Evolutionary conservation across 306 rosid species (phyloP).

Genomic region (Gillenia trifoliata): DNA sequence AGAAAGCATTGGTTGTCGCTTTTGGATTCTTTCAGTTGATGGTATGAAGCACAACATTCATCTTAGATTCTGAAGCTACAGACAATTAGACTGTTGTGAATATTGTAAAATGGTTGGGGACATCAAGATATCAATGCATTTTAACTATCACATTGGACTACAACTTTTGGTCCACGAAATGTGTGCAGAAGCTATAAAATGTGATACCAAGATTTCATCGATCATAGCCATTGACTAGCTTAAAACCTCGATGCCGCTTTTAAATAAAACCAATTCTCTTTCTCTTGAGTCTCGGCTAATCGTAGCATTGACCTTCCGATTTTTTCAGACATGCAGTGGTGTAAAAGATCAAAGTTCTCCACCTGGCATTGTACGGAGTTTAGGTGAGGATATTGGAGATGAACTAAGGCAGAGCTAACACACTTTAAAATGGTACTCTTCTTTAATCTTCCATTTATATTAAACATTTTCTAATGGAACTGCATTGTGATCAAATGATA

Average conservation of each 20-base stretch:
- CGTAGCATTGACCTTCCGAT: background rate
- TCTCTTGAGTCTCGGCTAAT: background rate
- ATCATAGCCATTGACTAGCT: background rate
- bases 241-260: background rate
- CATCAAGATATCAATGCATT: background rate
- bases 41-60: background rate
- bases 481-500: background rate
- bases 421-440: conserved; percentile 21
- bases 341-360: conserved; percentile 6
- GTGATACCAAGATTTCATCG: background rate
- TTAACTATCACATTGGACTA: background rate
- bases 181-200: background rate
- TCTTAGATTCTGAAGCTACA: background rate
- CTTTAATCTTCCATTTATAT: background rate
- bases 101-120: background rate
- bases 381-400: conserved; percentile 4
- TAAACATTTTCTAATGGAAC: background rate
- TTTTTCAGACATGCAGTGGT: conserved; percentile 19
- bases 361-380: conserved; percentile 5
- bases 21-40: background rate
- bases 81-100: background rate
- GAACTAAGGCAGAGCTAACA: conserved; percentile 26
- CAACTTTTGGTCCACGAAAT: background rate
- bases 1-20: background rate
- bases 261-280: background rate